Conservation (phyloP, 2,329 filamentous ascomycete genomes). For the Fusarium mexicanum region DNA sequence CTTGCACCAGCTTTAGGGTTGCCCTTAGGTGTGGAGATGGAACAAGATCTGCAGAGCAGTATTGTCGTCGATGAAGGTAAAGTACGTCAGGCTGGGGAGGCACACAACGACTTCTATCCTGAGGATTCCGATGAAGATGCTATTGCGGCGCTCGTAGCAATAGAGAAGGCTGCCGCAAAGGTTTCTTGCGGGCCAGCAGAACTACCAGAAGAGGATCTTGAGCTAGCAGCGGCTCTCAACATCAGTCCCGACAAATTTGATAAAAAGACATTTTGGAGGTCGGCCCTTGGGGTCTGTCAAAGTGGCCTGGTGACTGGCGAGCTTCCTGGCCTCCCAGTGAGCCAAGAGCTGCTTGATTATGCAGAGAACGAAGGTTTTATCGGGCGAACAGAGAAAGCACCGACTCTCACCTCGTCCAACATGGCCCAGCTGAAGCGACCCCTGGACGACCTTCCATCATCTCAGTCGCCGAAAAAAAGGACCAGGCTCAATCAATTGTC, state of each 20-base stretch:
- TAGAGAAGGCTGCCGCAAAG: conserved; percentile 21
- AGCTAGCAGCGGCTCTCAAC: not conserved
- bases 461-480: conserved; percentile 10
- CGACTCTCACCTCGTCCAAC: not conserved
- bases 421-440: conserved; percentile 18
- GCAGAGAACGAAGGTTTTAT: conserved; percentile 52
- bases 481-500: not conserved
- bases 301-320: conserved; percentile 55
- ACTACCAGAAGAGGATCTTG: not conserved
- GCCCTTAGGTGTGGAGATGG: conserved; percentile 38
- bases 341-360: conserved; percentile 51
- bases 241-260: conserved; percentile 37
- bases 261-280: conserved; percentile 5
- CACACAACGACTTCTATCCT: conserved; percentile 59
- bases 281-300: conserved; percentile 50
- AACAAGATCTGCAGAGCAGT: conserved; percentile 52
- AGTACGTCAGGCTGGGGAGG: conserved; percentile 58
- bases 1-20: conserved; percentile 61
- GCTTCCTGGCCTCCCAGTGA: conserved; percentile 51
- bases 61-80: conserved; percentile 73
- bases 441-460: not conserved
- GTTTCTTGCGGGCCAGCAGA: not conserved
- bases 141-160: conserved; percentile 37
- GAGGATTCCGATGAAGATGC: conserved; percentile 66
- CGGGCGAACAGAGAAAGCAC: conserved; percentile 29